Conservation (phyloP, 768 basidiomycete genomes). For the Lepiota venenata region DNA sequence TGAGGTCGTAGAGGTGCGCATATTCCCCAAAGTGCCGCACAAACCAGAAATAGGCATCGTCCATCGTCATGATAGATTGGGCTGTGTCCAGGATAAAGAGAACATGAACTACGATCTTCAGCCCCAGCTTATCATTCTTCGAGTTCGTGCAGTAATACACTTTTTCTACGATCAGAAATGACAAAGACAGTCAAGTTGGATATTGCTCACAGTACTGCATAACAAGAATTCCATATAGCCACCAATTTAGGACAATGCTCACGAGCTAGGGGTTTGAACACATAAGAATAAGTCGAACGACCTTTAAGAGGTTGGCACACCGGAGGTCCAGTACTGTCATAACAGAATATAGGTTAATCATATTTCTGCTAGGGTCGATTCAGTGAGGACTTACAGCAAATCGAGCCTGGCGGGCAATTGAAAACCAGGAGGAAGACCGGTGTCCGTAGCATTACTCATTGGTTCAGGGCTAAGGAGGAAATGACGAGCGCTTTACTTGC, state of each 20-base stretch:
- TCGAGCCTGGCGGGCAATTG: no score
- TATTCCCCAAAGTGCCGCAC: slow-evolving; percentile 2
- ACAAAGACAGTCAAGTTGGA: neutral
- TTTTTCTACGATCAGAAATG: neutral
- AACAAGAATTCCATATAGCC: slow-evolving; percentile 9
- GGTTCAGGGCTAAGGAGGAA: no score
- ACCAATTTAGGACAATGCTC: slow-evolving; percentile 8
- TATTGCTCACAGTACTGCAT: slow-evolving; percentile 8
- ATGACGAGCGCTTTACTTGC: no score
- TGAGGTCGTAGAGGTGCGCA: neutral
- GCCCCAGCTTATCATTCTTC: neutral
- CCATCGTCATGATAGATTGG: slow-evolving; percentile 9
- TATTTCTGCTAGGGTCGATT: no score
- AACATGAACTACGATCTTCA: slow-evolving; percentile 2
- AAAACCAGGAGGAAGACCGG: no score
- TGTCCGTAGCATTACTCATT: no score
- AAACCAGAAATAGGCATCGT: slow-evolving; percentile 6
- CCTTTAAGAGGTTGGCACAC: no score
- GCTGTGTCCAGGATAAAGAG: slow-evolving; percentile 3
- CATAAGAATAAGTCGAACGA: no score
- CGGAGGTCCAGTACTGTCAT: no score
- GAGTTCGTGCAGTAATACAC: neutral
- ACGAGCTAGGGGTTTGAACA: neutral
- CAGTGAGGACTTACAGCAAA: no score
- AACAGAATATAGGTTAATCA: no score